Evolutionary conservation across 78 protist species (phyloP), one percentile per base, ranked within the genome.

Genomic region (Protostelium mycophagum): DNA sequence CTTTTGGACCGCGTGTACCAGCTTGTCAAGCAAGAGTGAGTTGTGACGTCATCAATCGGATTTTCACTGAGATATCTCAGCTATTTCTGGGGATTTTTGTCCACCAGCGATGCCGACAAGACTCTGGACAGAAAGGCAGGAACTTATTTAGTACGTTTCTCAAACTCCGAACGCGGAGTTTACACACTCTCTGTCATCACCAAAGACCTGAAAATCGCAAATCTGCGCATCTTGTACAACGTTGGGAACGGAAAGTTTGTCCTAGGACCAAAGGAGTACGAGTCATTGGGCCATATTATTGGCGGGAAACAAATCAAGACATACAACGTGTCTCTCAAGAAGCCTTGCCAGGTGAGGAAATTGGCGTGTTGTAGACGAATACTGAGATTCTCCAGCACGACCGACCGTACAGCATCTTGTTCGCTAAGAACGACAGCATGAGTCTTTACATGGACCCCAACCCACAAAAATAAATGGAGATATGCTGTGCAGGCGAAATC

Each of bases 71-170:
- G 90, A 34, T 86, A 89, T 1, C 38, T 90, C 35, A 93, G 89
- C 84, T 91, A 91, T 39, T 93, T 93, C 87, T 31, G 88, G 84
- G 95, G 93, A 36, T 89, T 87, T 29, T 85, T 88, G 5, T 90
- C 93, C 16, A 88, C 95, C 28, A 90, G 89, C 88, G 91, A 90
- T 63, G 95, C 86, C 0, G 31, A 63, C 9, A 89, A 88, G 63
- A 90, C 87, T 86, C 86, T 92, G 1, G 91, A 89, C 36, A 90
- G 90, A 38, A 92, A 92, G 84, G 90, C 91, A 31, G 94, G 94
- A 84, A 88, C 91, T 16, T 92, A 92, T 73, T 73, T 92, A 28
- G 87, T 92, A 83, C 83, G 94, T 36, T 92, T 92, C 90, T 90
- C 92, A 85, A 89, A 90, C 39, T 39, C 91, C 37, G 94, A 92